Conservation (phyloP, 2,329 filamentous ascomycete genomes). For the Diaporthe batatas region DNA sequence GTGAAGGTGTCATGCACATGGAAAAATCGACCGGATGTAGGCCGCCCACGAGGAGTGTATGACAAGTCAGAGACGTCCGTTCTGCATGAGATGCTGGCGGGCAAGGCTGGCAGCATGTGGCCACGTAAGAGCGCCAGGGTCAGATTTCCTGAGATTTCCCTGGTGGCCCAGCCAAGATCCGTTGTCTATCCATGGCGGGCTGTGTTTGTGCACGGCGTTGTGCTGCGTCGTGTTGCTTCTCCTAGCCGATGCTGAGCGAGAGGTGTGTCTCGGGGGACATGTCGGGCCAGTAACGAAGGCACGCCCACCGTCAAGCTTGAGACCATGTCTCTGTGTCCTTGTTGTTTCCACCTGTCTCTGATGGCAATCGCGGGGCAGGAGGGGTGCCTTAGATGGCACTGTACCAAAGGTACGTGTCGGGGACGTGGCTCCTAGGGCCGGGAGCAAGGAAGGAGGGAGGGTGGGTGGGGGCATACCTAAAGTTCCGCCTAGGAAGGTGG, state of each 20-base stretch:
- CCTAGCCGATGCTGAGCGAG: neutral
- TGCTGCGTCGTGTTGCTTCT: constrained; percentile 17
- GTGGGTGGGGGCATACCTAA: neutral
- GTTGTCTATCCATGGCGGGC: constrained; percentile 1
- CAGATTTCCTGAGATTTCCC: neutral
- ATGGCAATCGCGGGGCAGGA: neutral
- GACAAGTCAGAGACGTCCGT: constrained; percentile 15
- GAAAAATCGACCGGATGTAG: constrained; percentile 12
- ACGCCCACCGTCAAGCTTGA: constrained; percentile 10
- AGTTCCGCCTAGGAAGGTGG: neutral
- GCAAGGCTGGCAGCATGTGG: constrained; percentile 24
- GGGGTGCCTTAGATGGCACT: neutral
- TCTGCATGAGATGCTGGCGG: constrained; percentile 22
- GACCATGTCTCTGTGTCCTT: constrained; percentile 23
- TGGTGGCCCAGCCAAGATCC: constrained; percentile 16
- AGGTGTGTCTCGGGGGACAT: constrained; percentile 18
- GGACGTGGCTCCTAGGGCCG: neutral
- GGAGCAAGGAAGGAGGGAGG: neutral
- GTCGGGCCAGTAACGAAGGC: constrained; percentile 22
- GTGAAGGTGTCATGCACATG: constrained; percentile 26
- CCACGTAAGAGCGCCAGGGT: constrained; percentile 19
- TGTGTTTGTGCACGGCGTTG: constrained; percentile 13
- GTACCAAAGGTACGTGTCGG: neutral
- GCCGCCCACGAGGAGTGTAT: neutral
- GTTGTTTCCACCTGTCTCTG: constrained; percentile 1